Evolutionary conservation across 257 asterid genomes (phyloP), one percentile per base, ranked within the genome.

Genomic region (Rubia yunnanensis): DNA sequence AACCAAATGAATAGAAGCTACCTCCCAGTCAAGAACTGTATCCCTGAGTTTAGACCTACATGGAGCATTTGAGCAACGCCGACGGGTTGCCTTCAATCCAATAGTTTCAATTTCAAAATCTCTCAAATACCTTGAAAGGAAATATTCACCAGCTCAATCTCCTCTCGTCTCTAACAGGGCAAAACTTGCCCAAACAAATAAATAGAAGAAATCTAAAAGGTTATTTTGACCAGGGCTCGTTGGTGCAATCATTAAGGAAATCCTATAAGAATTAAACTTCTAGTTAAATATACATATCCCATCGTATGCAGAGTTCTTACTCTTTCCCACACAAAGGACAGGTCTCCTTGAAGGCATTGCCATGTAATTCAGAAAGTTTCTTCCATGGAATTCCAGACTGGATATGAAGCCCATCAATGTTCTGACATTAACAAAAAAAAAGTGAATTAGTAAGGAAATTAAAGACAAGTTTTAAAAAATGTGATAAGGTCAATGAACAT

Each of bases 21-120:
- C 98, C 95, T 91, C 96, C 98, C 98, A 91, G 72, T 91, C 98
- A 64, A 91, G 98, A 77, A 91, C 96, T 28, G 94, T 83, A 83
- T 91, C 98, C 86, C 83, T 85, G 76, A 91, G 85, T 81, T 84
- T 91, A 36, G 89, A 76, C 64, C 82, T 78, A 75, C 98, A 91
- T 54, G 76, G 76, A 59, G 77, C 64, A 72, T 76, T 83, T 74
- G 94, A 80, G 70, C 98, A 91, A 65, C 81, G 87, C 20, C 98
- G 86, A 36, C 82, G 34, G 48, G 98, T 88, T 69, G 86, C 92
- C 84, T 86, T 91, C 78, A 91, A 66, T 46, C 98, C 98, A 68
- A 91, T 88, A 30, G 96, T 86, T 90, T 86, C 98, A 53, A 88
- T 83, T 74, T 91, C 98, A 52, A 91, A 91, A 78, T 91, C 98